Evolutionary conservation across 768 basidiomycete genomes (phyloP), one percentile per base, ranked within the genome.

Genomic region (Sarcomyxa edulis): DNA sequence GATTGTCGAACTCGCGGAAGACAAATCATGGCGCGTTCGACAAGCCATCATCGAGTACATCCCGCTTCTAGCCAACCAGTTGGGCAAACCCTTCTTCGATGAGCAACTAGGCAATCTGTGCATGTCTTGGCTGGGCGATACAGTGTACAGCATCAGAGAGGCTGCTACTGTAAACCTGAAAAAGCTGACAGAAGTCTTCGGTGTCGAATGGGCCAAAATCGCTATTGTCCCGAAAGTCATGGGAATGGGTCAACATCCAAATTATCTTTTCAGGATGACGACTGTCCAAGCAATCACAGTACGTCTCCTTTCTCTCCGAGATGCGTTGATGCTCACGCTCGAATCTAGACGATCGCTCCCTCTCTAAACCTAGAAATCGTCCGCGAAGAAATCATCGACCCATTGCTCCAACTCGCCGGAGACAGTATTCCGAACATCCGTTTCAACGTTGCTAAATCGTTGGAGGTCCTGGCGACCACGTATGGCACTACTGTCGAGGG

Each of bases 1-100:
- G 25, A 98, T 99, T 48, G 88, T 98, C 46, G 90, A 98, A 56
- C 72, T 99, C 23, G 96, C 96, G 6, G 95, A 98, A 61, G 96
- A 99, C 70, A 99, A 98, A 60, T 96, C 96, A 44, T 99, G 96
- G 96, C 86, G 96, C 20, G 95, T 99, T 14, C 85, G 96, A 50
- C 96, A 99, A 62, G 96, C 96, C 6, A 98, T 99, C 67, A 99
- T 99, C 62, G 96, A 98, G 63, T 97, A 99, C 66, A 88, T 99
- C 51, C 96, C 96, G n/a, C 78, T 98, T 15, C 84, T 99, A 32
- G 94, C 96, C 29, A 93, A 85, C n/a, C 96, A 99, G 58, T 76
- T 99, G 40, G 96, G 96, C 38, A 90, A 90, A 51, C 72, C 84
- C 19, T 98, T 98, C 68, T 99, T 99, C 59, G 94, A 99, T 60